Base-by-base conservation (phyloP, 2,329 filamentous ascomycete genomes). In the Fusarium gaditjirri region DNA sequence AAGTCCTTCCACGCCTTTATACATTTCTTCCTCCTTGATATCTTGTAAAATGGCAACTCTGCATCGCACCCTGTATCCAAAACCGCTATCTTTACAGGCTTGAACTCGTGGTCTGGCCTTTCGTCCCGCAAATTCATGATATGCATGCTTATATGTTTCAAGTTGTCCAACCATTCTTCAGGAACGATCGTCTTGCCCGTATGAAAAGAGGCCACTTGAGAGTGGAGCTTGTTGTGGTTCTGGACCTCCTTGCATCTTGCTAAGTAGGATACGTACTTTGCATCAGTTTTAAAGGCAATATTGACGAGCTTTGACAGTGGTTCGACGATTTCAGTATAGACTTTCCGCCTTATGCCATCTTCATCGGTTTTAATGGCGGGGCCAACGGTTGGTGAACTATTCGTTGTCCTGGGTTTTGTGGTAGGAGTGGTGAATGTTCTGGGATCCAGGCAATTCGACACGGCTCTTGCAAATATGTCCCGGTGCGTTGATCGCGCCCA, bases 321-420 rank as follows among this genome's bases (percentile, higher is more conserved):
- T 8, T 57, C 33, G 6, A 57, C 54, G 1, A 49, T 2, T 1
- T 49, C 19, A 4, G 19, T 25, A 13, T 49, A 57, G 2, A 57
- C n/a, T 1, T 23, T 36, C 0, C 42, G 54, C 2, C 54, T 23
- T 8, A 13, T 5, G 0, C 31, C 33, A 8, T 12, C 11, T 2
- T 29, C 49, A 1, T 3, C 2, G 0, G 11, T 4, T 3, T 6
- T 13, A 3, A 7, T 3, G 10, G 4, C 1, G 29, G 4, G 8
- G 2, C 0, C 8, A 8, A 7, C 8, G 0, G 11, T 38, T 9
- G 33, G 2, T 2, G 47, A 25, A 7, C 0, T 2, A 11, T 16
- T 25, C 3, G 4, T 2, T 16, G 2, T 6, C 2, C 16, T 43
- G 1, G 21, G 4, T 14, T 10, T 33, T 2, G 7, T 21, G 5